Conservation (phyloP, 2,329 filamentous ascomycete species). For the Leptographium galeiforme region DNA sequence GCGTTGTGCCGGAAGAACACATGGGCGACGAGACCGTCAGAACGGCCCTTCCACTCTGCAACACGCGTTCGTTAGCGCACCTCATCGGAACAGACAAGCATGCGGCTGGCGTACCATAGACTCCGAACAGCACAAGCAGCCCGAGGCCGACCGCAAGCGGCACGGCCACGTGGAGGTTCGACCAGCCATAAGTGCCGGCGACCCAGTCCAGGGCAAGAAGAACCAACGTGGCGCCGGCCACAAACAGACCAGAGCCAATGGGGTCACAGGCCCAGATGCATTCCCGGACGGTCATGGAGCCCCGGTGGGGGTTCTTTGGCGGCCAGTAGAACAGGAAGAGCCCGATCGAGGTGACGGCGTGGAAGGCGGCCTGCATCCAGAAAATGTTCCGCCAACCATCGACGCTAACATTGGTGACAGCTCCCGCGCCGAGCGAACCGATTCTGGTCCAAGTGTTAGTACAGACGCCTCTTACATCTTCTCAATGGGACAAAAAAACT, state of each 20-base stretch:
- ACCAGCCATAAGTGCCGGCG: conserved; percentile 27
- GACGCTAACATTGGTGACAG: conserved; percentile 31
- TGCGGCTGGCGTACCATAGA: conserved; percentile 21
- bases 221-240: conserved; percentile 27
- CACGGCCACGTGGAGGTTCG: conserved; percentile 24
- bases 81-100: not conserved
- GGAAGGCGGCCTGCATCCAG: conserved; percentile 44
- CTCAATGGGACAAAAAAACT: conserved; percentile 16
- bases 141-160: conserved; percentile 27
- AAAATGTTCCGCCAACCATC: conserved; percentile 43
- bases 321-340: conserved; percentile 34
- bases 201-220: conserved; percentile 33
- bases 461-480: too few species aligned
- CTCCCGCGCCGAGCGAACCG: conserved; percentile 35
- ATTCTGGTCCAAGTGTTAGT: conserved; percentile 19
- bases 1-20: conserved; percentile 39
- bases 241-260: conserved; percentile 30
- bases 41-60: conserved; percentile 41
- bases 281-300: conserved; percentile 23
- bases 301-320: conserved; percentile 22
- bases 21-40: conserved; percentile 40
- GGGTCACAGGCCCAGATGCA: conserved; percentile 34
- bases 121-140: conserved; percentile 24
- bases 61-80: not conserved
- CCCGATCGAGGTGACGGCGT: conserved; percentile 31